Evolutionary conservation across 1,139 yeast species (phyloP).

Genomic region (Diutina pseudorugosa): DNA sequence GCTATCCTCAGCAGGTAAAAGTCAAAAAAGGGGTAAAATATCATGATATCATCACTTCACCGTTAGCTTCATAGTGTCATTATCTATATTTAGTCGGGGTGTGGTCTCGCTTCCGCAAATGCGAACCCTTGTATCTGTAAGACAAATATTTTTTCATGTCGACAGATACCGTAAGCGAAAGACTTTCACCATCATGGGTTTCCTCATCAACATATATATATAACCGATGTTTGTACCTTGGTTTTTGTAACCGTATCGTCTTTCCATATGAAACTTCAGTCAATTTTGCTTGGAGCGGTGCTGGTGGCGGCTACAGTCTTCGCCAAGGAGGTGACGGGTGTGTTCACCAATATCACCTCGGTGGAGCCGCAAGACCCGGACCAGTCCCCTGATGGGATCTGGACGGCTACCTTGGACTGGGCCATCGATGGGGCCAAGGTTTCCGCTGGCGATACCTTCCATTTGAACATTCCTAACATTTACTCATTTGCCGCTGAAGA

Average conservation of each 20-base stretch:
- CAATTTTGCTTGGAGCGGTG: not conserved
- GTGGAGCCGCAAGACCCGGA: not conserved
- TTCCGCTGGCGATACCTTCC: slow-evolving; percentile 11
- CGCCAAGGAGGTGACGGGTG: not conserved
- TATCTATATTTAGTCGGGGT: no score
- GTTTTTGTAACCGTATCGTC: not conserved
- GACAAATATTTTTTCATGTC: no score
- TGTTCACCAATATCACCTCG: not conserved
- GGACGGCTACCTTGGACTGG: slow-evolving; percentile 19
- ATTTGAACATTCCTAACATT: not conserved
- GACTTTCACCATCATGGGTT: no score
- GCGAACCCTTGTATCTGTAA: no score
- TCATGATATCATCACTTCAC: no score
- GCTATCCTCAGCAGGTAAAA: no score
- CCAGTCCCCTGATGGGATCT: slow-evolving; percentile 5
- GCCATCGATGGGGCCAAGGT: slow-evolving; percentile 12
- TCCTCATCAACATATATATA: no score
- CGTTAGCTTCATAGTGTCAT: no score
- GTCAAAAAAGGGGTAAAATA: no score
- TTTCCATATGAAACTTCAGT: not conserved
- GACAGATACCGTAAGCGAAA: no score
- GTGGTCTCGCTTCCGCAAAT: no score
- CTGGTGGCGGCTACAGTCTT: not conserved
- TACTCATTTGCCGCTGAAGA: not conserved
- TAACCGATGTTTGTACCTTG: not conserved